phyloP scores from a whole-genome alignment of 2,329 filamentous ascomycete genomes.

The Claviceps capensis region DNA sequence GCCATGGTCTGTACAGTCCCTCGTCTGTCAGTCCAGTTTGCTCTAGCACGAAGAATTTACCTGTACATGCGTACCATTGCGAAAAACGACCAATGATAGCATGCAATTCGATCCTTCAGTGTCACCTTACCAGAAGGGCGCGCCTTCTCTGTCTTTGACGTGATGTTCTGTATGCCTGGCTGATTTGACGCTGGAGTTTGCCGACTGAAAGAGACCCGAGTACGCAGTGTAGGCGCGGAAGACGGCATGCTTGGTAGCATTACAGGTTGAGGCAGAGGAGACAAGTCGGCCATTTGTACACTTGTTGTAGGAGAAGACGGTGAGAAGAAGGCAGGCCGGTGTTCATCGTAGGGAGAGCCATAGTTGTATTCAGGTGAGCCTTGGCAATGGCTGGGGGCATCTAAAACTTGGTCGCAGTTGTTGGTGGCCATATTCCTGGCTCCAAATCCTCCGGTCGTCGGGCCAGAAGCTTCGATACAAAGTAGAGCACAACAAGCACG shows the following conservation, averaged over 20 bases:
- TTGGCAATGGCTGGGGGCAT: conserved; percentile 5
- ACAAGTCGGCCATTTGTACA: background rate
- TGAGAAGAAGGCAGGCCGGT: conserved; percentile 16
- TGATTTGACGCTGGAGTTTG: background rate
- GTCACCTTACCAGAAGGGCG: conserved; percentile 21
- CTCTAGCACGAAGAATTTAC: background rate
- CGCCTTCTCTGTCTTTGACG: conserved; percentile 17
- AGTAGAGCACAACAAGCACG: conserved; percentile 32
- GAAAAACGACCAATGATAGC: conserved; percentile 63
- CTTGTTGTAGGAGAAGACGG: conserved; percentile 6
- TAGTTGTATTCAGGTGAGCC: conserved; percentile 15
- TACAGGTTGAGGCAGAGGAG: background rate
- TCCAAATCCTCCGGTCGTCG: conserved; percentile 34
- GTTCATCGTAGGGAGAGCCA: conserved; percentile 24
- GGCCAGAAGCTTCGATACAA: conserved; percentile 32
- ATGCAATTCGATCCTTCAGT: conserved; percentile 36
- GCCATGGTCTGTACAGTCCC: conserved; percentile 25
- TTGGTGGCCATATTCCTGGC: conserved; percentile 23
- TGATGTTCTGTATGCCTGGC: conserved; percentile 20
- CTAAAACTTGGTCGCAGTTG: conserved; percentile 15
- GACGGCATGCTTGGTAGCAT: background rate
- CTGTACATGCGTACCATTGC: conserved; percentile 28
- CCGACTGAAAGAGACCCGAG: background rate
- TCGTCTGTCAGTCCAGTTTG: background rate
- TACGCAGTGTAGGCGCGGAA: background rate